Conservation (phyloP, 352 stramenopile species). For the Pythium rishiriense region DNA sequence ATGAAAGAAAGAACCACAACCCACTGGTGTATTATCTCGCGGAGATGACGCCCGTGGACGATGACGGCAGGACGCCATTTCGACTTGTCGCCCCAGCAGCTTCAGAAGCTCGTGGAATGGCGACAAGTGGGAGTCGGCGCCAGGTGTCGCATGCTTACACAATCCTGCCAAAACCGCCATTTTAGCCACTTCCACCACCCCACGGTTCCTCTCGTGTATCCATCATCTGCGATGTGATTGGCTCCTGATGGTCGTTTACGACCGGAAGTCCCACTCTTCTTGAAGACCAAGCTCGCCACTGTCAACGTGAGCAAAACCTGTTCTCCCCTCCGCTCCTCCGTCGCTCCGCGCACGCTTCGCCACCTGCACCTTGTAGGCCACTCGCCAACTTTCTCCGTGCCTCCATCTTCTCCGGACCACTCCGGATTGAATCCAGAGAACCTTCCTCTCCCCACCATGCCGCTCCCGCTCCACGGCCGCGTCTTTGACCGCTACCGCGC, state of each 20-base stretch:
- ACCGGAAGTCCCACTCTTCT: slow-evolving; percentile 11
- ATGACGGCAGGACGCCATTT: neutral
- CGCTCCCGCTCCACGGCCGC: slow-evolving; percentile 19
- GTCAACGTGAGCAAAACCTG: slow-evolving; percentile 8
- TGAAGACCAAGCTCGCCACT: slow-evolving; percentile 9
- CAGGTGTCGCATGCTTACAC: slow-evolving; percentile 21
- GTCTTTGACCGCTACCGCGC: slow-evolving; percentile 26
- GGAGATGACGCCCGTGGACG: neutral
- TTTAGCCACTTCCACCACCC: slow-evolving; percentile 1
- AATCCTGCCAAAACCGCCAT: neutral
- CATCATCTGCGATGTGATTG: slow-evolving; percentile 19
- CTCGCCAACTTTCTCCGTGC: slow-evolving; percentile 6
- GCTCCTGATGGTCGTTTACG: slow-evolving; percentile 6
- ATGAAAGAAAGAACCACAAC: too few species aligned
- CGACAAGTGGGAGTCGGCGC: too few species aligned
- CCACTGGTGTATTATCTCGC: neutral
- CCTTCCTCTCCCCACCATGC: slow-evolving; percentile 6
- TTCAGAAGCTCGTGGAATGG: neutral
- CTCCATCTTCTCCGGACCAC: neutral
- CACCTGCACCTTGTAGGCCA: neutral
- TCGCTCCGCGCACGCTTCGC: neutral
- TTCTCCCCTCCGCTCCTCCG: neutral
- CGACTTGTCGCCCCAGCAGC: neutral
- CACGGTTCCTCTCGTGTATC: slow-evolving; percentile 2
- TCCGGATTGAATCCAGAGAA: slow-evolving; percentile 6